phyloP scores from a whole-genome alignment of 75 land plant genomes.

The Selaginella moellendorffii region DNA sequence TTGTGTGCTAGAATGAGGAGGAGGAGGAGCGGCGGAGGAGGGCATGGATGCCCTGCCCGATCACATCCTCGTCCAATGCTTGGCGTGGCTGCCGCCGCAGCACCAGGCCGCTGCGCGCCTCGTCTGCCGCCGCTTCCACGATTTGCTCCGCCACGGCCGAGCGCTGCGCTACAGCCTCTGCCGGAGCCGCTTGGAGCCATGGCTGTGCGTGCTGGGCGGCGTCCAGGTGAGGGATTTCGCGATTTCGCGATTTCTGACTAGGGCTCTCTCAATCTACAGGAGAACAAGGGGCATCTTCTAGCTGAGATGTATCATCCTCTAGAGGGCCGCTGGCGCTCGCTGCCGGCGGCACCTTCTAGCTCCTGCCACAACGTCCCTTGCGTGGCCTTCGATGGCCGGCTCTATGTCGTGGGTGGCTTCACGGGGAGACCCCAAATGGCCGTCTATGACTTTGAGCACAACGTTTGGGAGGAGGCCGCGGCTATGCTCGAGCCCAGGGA shows the following conservation, averaged over 20 bases:
- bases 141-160: background rate
- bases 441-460: conserved; percentile 1
- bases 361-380: conserved; percentile 10
- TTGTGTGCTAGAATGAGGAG: too few relatives aligned
- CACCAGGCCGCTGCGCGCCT: conserved; percentile 10
- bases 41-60: conserved; percentile 10
- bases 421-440: conserved; percentile 11
- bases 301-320: conserved; percentile 11
- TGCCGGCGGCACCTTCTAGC: conserved; percentile 9
- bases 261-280: conserved; percentile 8
- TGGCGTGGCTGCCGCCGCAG: background rate
- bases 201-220: conserved; percentile 13
- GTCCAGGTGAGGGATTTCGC: too few relatives aligned
- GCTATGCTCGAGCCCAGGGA: conserved; percentile 7
- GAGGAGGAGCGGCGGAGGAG: too few relatives aligned
- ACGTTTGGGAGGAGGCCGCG: conserved; percentile 11
- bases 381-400: background rate
- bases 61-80: conserved; percentile 10
- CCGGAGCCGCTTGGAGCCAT: background rate
- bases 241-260: too few relatives aligned
- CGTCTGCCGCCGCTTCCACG: conserved; percentile 13
- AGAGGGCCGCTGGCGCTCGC: background rate
- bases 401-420: conserved; percentile 13
- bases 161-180: background rate
- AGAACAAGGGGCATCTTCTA: conserved; percentile 10